A percentile compares a stretch with the other conserved stretches of the same genome.
These are phyloP conservation scores for Sugiyamaella floridensis DNA, from an alignment of 805 yeast genomes.

Conservation along the genomic window DNA sequence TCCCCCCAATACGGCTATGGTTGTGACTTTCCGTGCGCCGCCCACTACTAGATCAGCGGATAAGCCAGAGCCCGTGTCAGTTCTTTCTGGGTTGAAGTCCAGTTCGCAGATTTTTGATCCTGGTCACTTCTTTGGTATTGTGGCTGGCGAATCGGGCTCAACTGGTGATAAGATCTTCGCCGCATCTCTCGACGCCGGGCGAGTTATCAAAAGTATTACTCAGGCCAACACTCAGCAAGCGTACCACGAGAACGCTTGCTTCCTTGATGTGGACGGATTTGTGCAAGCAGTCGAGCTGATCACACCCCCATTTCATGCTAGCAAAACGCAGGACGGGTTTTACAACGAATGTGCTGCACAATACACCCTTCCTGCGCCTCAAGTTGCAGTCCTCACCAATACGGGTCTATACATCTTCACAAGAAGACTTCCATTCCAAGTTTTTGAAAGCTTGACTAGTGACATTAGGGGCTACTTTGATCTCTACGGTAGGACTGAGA, in stretches of 20 bases:
- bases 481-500: slow-evolving; percentile 81
- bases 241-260: slow-evolving; percentile 75
- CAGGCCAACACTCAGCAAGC: slow-evolving; percentile 21
- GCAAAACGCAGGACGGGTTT: slow-evolving; percentile 71
- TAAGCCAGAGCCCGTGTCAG: slow-evolving; percentile 27
- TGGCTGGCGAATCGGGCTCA: slow-evolving; percentile 26
- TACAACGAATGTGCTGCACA: slow-evolving; percentile 85
- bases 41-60: slow-evolving; percentile 27
- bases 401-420: slow-evolving; percentile 70
- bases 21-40: slow-evolving; percentile 38
- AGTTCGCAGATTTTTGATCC: slow-evolving; percentile 67
- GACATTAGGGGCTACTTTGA: slow-evolving; percentile 63
- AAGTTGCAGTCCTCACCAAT: slow-evolving; percentile 76
- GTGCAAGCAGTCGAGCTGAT: slow-evolving; percentile 70
- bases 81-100: slow-evolving; percentile 41
- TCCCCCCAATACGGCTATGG: slow-evolving; percentile 34
- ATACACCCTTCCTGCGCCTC: slow-evolving; percentile 57
- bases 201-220: slow-evolving; percentile 50
- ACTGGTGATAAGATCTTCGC: slow-evolving; percentile 50
- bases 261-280: slow-evolving; percentile 50
- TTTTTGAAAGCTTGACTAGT: slow-evolving; percentile 49
- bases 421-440: slow-evolving; percentile 72
- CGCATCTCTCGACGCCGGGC: slow-evolving; percentile 78
- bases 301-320: slow-evolving; percentile 63
- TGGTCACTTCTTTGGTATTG: slow-evolving; percentile 74